Evolutionary conservation across 2,329 filamentous ascomycete genomes (phyloP).

Genomic region (Torrubiella hemipterigena): DNA sequence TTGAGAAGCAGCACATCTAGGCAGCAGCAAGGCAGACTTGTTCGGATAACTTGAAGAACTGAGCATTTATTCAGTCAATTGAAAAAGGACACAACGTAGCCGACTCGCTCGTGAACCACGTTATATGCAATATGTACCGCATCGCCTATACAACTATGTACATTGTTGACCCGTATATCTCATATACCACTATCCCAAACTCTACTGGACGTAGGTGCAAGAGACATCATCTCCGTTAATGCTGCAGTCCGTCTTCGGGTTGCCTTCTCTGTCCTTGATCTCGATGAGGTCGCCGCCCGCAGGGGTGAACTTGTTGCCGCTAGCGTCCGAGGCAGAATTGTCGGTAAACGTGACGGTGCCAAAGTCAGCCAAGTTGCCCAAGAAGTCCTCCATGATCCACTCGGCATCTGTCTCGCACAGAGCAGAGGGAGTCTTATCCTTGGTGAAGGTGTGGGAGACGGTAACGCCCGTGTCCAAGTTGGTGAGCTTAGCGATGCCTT

Average conservation of each 20-base stretch:
- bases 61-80: too few species aligned
- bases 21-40: too few species aligned
- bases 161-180: too few species aligned
- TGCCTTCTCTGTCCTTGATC: constrained; percentile 2
- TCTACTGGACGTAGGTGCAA: background rate
- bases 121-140: too few species aligned
- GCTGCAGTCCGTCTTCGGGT: background rate
- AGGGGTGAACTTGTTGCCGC: constrained; percentile 1
- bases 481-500: background rate
- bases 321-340: background rate
- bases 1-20: too few species aligned
- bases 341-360: constrained; percentile 1
- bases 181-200: too few species aligned
- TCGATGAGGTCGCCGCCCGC: constrained; percentile 5
- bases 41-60: too few species aligned
- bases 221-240: constrained; percentile 5
- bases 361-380: background rate
- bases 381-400: constrained; percentile 1
- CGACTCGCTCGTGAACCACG: too few species aligned
- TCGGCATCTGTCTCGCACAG: constrained; percentile 1
- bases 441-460: background rate
- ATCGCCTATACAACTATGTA: too few species aligned
- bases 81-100: too few species aligned
- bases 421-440: background rate
- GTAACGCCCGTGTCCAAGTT: constrained; percentile 4